These are phyloP conservation scores for Trametes punicea DNA, from an alignment of 768 basidiomycete genomes.

Conservation along the genomic window DNA sequence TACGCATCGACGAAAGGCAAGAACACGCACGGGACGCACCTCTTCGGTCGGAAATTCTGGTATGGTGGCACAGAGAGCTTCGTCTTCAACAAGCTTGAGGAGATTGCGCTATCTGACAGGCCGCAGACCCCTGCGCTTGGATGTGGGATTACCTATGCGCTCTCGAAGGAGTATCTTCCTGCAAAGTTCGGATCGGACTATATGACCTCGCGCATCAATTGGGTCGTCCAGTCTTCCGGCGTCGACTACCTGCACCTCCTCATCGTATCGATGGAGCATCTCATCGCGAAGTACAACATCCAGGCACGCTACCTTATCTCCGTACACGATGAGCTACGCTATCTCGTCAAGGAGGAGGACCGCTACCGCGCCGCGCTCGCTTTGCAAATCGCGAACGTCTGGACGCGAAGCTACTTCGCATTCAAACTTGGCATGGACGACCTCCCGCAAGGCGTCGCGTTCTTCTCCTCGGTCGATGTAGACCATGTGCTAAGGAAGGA, in stretches of 20 bases:
- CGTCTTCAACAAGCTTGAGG: slow-evolving; percentile 97
- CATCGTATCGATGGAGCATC: slow-evolving; percentile 91
- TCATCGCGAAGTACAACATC: slow-evolving; percentile 78
- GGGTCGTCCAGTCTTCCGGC: slow-evolving; percentile 98
- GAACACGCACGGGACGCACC: slow-evolving; percentile 70
- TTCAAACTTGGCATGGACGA: slow-evolving; percentile 95
- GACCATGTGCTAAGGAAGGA: slow-evolving; percentile 92
- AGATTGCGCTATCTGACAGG: slow-evolving; percentile 81
- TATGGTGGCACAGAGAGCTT: slow-evolving; percentile 94
- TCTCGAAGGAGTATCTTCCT: slow-evolving; percentile 87
- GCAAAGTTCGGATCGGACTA: slow-evolving; percentile 81
- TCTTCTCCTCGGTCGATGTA: slow-evolving; percentile 95
- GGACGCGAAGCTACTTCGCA: slow-evolving; percentile 91
- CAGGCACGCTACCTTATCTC: slow-evolving; percentile 92
- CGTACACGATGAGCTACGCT: slow-evolving; percentile 95
- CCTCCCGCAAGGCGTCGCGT: slow-evolving; percentile 91
- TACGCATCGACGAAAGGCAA: slow-evolving; percentile 94
- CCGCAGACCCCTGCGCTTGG: slow-evolving; percentile 93
- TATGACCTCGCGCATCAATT: slow-evolving; percentile 96
- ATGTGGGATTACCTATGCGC: slow-evolving; percentile 89
- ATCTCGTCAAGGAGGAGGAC: slow-evolving; percentile 87
- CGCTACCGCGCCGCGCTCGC: slow-evolving; percentile 88
- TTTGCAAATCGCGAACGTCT: slow-evolving; percentile 91
- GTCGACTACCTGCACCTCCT: slow-evolving; percentile 97
- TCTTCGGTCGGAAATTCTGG: slow-evolving; percentile 89